Conservation (phyloP, 495 filamentous ascomycete genomes). For the Corynascus novoguineensis region DNA sequence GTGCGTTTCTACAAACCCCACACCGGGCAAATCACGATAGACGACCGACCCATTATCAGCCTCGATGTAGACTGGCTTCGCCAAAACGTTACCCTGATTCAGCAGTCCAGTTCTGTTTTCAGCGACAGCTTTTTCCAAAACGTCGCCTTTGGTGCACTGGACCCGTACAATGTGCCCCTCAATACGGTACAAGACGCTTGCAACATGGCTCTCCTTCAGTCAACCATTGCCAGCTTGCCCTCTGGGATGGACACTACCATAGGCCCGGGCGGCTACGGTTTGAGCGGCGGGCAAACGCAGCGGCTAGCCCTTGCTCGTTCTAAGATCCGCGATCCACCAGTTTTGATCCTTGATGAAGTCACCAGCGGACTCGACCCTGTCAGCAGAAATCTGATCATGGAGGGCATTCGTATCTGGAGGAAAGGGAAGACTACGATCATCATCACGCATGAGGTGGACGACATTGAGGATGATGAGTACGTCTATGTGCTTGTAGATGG, state of each 20-base stretch:
- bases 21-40: constrained; percentile 63
- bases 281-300: constrained; percentile 86
- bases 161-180: constrained; percentile 43
- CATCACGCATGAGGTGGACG: constrained; percentile 84
- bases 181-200: constrained; percentile 55
- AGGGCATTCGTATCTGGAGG: constrained; percentile 66
- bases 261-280: constrained; percentile 59
- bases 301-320: constrained; percentile 69
- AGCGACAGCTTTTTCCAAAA: constrained; percentile 76
- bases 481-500: constrained; percentile 77
- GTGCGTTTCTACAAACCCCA: constrained; percentile 67
- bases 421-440: constrained; percentile 80
- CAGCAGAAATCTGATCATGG: constrained; percentile 63
- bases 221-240: constrained; percentile 66
- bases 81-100: constrained; percentile 72
- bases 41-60: constrained; percentile 55
- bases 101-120: constrained; percentile 80
- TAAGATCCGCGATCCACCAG: constrained; percentile 68
- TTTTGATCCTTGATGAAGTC: constrained; percentile 85
- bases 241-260: constrained; percentile 68
- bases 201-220: constrained; percentile 63
- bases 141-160: constrained; percentile 64
- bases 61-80: constrained; percentile 71
- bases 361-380: constrained; percentile 74
- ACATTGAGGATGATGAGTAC: constrained; percentile 69